Percentiles rank a stretch among this genome's conserved stretches.
Conservation (phyloP, 139 green algal species). For the Volvox africanus region DNA sequence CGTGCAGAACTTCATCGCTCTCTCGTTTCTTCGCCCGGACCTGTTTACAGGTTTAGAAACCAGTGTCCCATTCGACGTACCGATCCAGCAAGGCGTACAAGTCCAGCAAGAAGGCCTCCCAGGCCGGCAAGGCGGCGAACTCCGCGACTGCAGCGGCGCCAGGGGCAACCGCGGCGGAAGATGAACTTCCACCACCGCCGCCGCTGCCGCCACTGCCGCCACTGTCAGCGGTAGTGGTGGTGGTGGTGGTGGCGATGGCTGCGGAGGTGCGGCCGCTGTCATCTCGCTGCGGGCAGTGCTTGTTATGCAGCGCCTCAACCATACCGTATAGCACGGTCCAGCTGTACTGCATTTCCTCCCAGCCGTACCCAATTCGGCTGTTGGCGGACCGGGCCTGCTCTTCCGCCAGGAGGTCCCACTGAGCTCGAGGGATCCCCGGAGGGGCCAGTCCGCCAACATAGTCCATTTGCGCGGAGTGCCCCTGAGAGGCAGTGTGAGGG, state of each 20-base stretch:
- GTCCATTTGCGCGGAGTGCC: conserved; percentile 61
- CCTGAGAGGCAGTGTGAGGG: conserved; percentile 4
- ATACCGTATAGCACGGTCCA: conserved; percentile 65
- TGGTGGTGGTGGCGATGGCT: background rate
- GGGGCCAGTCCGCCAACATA: conserved; percentile 56
- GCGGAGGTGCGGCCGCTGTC: no score
- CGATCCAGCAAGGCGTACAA: conserved; percentile 41
- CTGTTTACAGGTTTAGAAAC: no score
- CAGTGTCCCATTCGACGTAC: background rate
- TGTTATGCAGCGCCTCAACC: background rate
- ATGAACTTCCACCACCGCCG: background rate
- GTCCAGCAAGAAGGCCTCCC: conserved; percentile 60
- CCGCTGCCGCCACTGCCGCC: no score
- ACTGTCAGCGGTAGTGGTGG: no score
- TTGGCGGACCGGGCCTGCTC: conserved; percentile 30
- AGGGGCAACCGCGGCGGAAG: background rate
- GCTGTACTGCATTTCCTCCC: conserved; percentile 69
- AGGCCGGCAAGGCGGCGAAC: background rate
- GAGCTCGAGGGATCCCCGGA: background rate
- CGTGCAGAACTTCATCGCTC: no score
- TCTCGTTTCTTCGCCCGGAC: no score
- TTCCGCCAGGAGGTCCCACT: conserved; percentile 60
- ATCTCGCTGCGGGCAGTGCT: background rate
- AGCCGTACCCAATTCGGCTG: conserved; percentile 37
- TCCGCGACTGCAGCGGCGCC: background rate